Percentiles rank a stretch among this genome's conserved stretches.
Evolutionary conservation across 495 filamentous ascomycete species (phyloP).

Genomic region (Elaphomyces granulatus): DNA sequence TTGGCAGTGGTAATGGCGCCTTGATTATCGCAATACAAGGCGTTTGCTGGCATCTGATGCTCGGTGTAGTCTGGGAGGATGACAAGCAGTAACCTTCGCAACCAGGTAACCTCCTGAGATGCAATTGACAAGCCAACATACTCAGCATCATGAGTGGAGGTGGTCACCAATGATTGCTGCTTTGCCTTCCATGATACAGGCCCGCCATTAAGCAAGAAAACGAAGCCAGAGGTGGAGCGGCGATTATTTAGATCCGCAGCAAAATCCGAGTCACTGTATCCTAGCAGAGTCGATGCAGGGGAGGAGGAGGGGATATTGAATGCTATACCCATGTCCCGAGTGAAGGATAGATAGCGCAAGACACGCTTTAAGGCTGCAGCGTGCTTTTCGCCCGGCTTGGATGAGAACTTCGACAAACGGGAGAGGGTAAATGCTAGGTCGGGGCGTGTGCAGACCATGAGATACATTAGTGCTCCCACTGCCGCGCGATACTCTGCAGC

Average conservation of each 20-base stretch:
- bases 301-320: not conserved
- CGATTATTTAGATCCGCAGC: not conserved
- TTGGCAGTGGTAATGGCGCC: not conserved
- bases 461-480: constrained; percentile 14
- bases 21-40: not conserved
- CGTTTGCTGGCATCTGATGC: not conserved
- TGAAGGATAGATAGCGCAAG: not conserved
- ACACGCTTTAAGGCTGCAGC: constrained; percentile 1
- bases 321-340: not conserved
- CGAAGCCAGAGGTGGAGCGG: not conserved
- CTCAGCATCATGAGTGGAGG: not conserved
- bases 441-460: constrained; percentile 9
- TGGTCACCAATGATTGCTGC: not conserved
- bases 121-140: not conserved
- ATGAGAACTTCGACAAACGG: constrained; percentile 9
- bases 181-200: not conserved
- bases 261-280: not conserved
- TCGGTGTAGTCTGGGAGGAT: not conserved
- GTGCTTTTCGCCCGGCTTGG: constrained; percentile 12
- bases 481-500: not conserved
- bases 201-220: not conserved
- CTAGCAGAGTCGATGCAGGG: not conserved
- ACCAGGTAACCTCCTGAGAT: not conserved
- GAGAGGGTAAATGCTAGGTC: constrained; percentile 9
- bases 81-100: not conserved